These are phyloP conservation scores for Apiospora koreana DNA, from an alignment of 2,329 filamentous ascomycete species.

Conservation along the genomic window DNA sequence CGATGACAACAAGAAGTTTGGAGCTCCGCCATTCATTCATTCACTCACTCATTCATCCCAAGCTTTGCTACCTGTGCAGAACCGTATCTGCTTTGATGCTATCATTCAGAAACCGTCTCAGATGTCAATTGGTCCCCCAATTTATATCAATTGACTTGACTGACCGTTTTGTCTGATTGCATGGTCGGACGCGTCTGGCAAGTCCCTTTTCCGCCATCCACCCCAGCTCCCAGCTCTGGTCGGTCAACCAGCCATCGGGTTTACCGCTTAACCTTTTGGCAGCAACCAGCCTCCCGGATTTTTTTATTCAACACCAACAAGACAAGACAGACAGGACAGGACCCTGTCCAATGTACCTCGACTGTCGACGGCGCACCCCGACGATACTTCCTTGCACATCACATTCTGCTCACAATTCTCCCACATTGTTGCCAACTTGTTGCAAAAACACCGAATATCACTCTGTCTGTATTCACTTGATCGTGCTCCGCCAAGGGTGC, in stretches of 20 bases:
- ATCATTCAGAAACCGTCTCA: constrained; percentile 3
- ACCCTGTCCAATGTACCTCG: not conserved
- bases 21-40: not conserved
- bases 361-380: not conserved
- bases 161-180: constrained; percentile 6
- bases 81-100: not conserved
- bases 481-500: not conserved
- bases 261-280: constrained; percentile 1
- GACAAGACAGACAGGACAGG: not conserved
- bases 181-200: not conserved
- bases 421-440: not conserved
- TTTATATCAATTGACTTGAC: not conserved
- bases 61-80: not conserved
- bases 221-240: not conserved
- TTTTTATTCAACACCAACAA: not conserved
- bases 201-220: not conserved
- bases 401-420: not conserved
- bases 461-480: not conserved
- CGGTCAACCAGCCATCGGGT: constrained; percentile 1
- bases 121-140: not conserved
- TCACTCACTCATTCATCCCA: not conserved
- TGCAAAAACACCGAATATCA: not conserved
- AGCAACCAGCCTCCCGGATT: constrained; percentile 1
- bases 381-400: not conserved
- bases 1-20: not conserved